Evolutionary conservation across 177 flowering plant species (phyloP).

Genomic region (Vitis hybrid): DNA sequence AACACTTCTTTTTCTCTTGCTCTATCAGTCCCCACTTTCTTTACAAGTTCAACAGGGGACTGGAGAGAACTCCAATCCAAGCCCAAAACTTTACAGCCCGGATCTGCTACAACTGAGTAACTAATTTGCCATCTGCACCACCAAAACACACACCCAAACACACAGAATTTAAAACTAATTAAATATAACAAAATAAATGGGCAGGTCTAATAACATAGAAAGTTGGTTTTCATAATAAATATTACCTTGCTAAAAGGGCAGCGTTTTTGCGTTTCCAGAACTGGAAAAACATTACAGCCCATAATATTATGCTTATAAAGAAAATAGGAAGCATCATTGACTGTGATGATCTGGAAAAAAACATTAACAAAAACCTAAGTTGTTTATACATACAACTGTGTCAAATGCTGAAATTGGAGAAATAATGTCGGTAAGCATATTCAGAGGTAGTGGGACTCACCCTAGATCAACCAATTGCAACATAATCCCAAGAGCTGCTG

Average conservation of each 20-base stretch:
- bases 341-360: conserved; percentile 60
- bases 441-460: conserved; percentile 31
- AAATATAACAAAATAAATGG: background rate
- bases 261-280: conserved; percentile 97
- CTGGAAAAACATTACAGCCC: conserved; percentile 89
- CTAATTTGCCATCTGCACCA: conserved; percentile 67
- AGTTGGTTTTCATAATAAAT: background rate
- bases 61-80: conserved; percentile 38
- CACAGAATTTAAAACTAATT: background rate
- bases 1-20: conserved; percentile 49
- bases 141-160: background rate
- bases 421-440: background rate
- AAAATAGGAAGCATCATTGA: conserved; percentile 69
- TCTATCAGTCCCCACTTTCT: conserved; percentile 42
- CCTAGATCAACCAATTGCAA: conserved; percentile 79
- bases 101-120: conserved; percentile 37
- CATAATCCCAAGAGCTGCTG: conserved; percentile 68
- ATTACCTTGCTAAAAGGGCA: conserved; percentile 77
- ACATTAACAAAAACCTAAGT: background rate
- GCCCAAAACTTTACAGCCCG: conserved; percentile 40
- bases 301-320: conserved; percentile 58
- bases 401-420: conserved; percentile 1
- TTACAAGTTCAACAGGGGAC: conserved; percentile 39
- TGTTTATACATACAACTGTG: background rate
- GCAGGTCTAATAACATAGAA: background rate